Evolutionary conservation across 1,139 yeast species (phyloP).

Genomic region (Geotrichum citri-aurantii): DNA sequence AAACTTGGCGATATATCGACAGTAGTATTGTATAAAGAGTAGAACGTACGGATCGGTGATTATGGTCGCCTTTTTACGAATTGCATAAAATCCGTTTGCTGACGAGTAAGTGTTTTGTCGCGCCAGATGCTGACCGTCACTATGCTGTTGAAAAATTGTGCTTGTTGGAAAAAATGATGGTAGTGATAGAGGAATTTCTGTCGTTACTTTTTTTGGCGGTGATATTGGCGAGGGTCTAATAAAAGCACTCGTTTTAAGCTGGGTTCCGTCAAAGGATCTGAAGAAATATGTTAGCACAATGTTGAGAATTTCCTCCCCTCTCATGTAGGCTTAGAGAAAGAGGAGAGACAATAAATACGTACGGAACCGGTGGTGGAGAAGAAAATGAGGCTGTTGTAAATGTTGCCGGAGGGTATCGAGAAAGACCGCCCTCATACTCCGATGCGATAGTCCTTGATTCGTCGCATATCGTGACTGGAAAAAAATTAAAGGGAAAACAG

Average conservation of each 20-base stretch:
- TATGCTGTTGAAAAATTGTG: neutral
- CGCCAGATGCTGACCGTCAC: neutral
- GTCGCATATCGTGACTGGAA: constrained; percentile 17
- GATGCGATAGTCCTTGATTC: constrained; percentile 21
- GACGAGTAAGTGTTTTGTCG: constrained; percentile 11
- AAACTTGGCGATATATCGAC: constrained; percentile 13
- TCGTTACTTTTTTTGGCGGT: neutral
- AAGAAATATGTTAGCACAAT: no score
- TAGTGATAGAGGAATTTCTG: constrained; percentile 4
- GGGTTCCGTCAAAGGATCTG: neutral
- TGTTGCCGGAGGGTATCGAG: constrained; percentile 12
- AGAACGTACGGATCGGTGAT: constrained; percentile 12
- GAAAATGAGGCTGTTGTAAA: neutral
- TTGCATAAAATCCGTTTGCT: constrained; percentile 1
- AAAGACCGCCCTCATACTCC: constrained; percentile 19
- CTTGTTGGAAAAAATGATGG: neutral
- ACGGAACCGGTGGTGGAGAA: neutral
- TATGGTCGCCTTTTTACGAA: neutral
- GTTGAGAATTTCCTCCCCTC: neutral
- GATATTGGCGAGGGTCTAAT: neutral
- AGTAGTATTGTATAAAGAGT: constrained; percentile 10
- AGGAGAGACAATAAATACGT: neutral
- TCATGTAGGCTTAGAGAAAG: neutral
- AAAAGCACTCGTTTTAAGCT: neutral
- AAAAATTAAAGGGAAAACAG: no score